A percentile compares a stretch with the other conserved stretches of the same genome.
phyloP scores from a whole-genome alignment of 1,284 basidiomycete species.

The Tetrapyrgos nigripes region DNA sequence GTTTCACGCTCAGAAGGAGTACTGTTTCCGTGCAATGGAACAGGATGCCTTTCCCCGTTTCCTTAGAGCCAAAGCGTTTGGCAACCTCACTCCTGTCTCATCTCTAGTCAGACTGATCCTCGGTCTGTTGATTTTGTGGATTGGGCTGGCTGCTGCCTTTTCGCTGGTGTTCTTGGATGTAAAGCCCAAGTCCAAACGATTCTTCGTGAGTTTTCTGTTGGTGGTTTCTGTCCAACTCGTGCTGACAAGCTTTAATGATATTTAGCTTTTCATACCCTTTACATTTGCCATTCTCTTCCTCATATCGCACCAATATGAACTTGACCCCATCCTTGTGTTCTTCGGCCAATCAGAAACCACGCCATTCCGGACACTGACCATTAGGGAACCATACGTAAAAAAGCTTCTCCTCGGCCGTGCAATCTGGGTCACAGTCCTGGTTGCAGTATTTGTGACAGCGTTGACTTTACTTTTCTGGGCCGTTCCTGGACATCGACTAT shows the following conservation, averaged over 20 bases:
- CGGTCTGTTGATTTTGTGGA: constrained; percentile 91
- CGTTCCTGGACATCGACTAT: constrained; percentile 89
- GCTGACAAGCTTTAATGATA: constrained; percentile 10
- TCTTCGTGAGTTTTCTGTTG: constrained; percentile 79
- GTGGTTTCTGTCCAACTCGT: not conserved
- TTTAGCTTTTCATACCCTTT: constrained; percentile 93
- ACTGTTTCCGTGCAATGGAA: constrained; percentile 96
- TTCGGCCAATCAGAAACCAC: constrained; percentile 87
- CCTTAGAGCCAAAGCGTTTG: constrained; percentile 95
- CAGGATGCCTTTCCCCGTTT: constrained; percentile 98
- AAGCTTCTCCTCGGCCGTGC: constrained; percentile 88
- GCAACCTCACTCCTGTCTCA: constrained; percentile 92
- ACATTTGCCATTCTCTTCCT: constrained; percentile 89
- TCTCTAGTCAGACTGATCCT: constrained; percentile 84
- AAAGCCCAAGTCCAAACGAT: constrained; percentile 86
- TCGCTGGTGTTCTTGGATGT: constrained; percentile 94
- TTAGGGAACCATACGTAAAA: constrained; percentile 92
- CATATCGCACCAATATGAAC: constrained; percentile 94
- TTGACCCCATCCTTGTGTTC: constrained; percentile 92
- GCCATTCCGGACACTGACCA: constrained; percentile 89
- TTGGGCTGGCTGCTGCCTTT: constrained; percentile 89
- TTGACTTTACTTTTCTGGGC: constrained; percentile 90
- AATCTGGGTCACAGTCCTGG: constrained; percentile 82
- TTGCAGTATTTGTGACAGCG: constrained; percentile 72
- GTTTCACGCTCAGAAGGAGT: constrained; percentile 97